phyloP scores from a whole-genome alignment of 2,329 filamentous ascomycete genomes.

The Davidsoniella neocaledoniae region DNA sequence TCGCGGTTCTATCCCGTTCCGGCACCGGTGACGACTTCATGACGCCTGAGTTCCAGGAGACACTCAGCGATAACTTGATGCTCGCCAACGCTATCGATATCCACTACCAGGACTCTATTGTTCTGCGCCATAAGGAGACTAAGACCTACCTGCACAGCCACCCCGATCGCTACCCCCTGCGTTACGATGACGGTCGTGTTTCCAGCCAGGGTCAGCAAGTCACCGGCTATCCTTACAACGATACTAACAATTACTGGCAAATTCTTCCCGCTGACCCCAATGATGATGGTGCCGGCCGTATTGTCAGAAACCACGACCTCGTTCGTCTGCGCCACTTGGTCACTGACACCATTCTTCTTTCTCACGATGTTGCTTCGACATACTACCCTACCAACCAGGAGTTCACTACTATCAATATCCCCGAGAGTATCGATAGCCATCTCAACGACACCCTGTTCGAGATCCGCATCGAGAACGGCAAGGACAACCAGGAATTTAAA shows the following conservation, averaged over 20 bases:
- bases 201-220: constrained; percentile 97
- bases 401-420: constrained; percentile 66
- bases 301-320: constrained; percentile 67
- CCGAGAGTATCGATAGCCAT: constrained; percentile 56
- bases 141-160: constrained; percentile 94
- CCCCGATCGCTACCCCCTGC: constrained; percentile 69
- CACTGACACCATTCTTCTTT: constrained; percentile 73
- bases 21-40: constrained; percentile 98
- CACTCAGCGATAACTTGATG: constrained; percentile 87
- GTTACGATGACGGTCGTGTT: constrained; percentile 93
- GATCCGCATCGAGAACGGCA: constrained; percentile 74
- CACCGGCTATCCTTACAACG: constrained; percentile 93
- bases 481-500: constrained; percentile 68
- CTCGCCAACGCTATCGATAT: constrained; percentile 70
- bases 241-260: constrained; percentile 98
- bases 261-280: constrained; percentile 54
- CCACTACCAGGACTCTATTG: constrained; percentile 78
- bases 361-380: constrained; percentile 92
- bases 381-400: constrained; percentile 97
- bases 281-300: constrained; percentile 29
- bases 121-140: constrained; percentile 90
- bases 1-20: constrained; percentile 70
- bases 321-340: constrained; percentile 74
- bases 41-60: constrained; percentile 96
- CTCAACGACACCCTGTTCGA: constrained; percentile 88